Evolutionary conservation across 2,329 filamentous ascomycete genomes (phyloP), one percentile per base, ranked within the genome.

Genomic region (Pyrenochaeta sp.): DNA sequence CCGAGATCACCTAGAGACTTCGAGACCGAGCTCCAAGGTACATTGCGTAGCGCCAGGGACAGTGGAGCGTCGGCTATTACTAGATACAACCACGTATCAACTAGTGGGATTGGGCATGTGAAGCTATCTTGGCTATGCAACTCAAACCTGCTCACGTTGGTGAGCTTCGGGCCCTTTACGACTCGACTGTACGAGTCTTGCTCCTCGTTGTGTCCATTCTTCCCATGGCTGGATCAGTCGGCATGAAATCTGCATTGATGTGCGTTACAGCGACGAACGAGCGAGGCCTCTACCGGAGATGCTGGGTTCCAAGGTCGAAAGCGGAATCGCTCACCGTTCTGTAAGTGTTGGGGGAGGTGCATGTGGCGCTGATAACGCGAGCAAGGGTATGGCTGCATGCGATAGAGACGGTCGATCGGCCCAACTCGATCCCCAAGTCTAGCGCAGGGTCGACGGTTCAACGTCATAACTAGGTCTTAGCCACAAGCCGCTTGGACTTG

Each of bases 61-160:
- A 31, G 51, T 55, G 49, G 59, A 60, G 51, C 52, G 51, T 51
- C 60, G 58, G 60, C 47, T 54, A 45, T 75, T 74, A 74, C 73
- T 75, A 69, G 70, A 75, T 75, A 61, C 57, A 61, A 68, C 68
- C 23, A 27, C 23, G 23, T 27, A 27, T 9, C 23, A 49, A 49
- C 36, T 61, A 55, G 61, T 66, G 61, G 70, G 60, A 63, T 66
- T 71, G 73, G 9, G 23, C 23, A 27, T 27, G 73, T 66, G 51
- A 58, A 41, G 54, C 52, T 50, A 35, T 15, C 63, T 55, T 61
- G 56, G 58, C 60, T 54, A 51, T 50, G 56, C 57, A 51, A 51
- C 53, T 61, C 49, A 47, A 49, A 54, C 54, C 27, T 58, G 42
- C 41, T 54, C 49, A 52, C 55, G 52, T 63, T 61, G 50, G 60